These are phyloP conservation scores for Boletus edulis DNA, from an alignment of 768 basidiomycete species.

Conservation along the genomic window DNA sequence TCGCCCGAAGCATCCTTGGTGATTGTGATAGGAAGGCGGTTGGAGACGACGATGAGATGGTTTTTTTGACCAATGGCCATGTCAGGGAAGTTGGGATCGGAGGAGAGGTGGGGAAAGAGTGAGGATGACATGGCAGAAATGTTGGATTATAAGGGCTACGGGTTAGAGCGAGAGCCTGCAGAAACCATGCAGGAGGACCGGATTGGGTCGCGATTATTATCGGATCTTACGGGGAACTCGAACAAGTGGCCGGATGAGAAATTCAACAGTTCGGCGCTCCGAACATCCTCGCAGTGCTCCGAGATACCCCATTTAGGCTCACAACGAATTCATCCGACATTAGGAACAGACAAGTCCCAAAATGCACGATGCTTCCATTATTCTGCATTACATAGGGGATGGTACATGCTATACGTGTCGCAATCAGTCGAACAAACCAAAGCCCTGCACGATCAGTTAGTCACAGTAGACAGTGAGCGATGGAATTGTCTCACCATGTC, in stretches of 20 bases:
- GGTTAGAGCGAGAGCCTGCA: conserved; percentile 9
- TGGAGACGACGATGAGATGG: conserved; percentile 93
- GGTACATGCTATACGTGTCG: conserved; percentile 15
- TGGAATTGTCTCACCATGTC: conserved; percentile 65
- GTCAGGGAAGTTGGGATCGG: conserved; percentile 30
- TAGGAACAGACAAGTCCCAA: not conserved
- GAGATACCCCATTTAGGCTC: not conserved
- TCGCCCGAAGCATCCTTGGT: conserved; percentile 89
- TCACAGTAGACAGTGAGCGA: not conserved
- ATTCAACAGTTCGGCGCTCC: conserved; percentile 1
- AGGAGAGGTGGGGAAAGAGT: conserved; percentile 22
- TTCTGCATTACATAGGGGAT: conserved; percentile 20
- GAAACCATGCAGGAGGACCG: conserved; percentile 24
- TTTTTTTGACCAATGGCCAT: conserved; percentile 51
- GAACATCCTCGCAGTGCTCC: conserved; percentile 5
- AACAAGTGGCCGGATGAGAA: not conserved
- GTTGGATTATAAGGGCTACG: conserved; percentile 29
- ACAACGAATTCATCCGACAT: too few relatives aligned
- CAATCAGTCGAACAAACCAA: conserved; percentile 85
- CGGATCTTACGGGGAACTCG: conserved; percentile 24
- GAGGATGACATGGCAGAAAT: conserved; percentile 23
- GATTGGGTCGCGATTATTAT: conserved; percentile 30
- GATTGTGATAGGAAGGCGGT: conserved; percentile 94
- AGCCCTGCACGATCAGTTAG: conserved; percentile 55
- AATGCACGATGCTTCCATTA: conserved; percentile 14